Percentiles rank a stretch among this genome's conserved stretches.
phyloP scores from a whole-genome alignment of 192 early-diverging fungal species.

The Oehlia diaphana region DNA sequence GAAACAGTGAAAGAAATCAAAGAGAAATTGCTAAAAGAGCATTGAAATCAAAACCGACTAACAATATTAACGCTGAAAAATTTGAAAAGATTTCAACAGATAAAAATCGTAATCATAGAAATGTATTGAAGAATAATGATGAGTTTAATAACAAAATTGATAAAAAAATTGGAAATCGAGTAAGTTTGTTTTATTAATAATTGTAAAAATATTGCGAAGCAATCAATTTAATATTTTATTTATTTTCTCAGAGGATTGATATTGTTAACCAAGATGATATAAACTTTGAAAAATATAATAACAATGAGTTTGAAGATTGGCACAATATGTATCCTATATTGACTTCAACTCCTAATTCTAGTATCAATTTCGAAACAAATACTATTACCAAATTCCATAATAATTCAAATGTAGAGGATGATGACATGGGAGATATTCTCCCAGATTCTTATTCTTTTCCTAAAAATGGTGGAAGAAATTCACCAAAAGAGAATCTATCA shows the following conservation, averaged over 20 bases:
- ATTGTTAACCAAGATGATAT: not conserved
- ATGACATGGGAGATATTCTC: not conserved
- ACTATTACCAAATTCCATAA: not conserved
- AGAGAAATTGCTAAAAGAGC: not conserved
- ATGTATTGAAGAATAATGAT: not conserved
- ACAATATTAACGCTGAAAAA: not conserved
- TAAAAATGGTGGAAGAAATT: not conserved
- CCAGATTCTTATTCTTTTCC: not conserved
- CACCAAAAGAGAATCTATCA: too few relatives aligned
- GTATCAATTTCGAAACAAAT: not conserved
- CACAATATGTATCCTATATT: not conserved
- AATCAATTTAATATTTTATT: too few relatives aligned
- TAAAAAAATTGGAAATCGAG: not conserved
- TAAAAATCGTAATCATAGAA: not conserved
- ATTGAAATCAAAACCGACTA: not conserved
- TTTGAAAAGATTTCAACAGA: not conserved
- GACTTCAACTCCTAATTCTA: not conserved
- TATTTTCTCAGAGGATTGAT: not conserved
- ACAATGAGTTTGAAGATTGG: not conserved
- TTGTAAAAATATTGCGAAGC: not conserved
- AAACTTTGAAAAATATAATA: not conserved
- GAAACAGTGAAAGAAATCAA: not conserved
- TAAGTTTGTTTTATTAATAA: not conserved
- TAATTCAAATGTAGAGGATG: not conserved
- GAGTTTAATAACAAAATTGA: not conserved